Conservation (phyloP, 2,329 filamentous ascomycete species). For the Penicillium sp. region DNA sequence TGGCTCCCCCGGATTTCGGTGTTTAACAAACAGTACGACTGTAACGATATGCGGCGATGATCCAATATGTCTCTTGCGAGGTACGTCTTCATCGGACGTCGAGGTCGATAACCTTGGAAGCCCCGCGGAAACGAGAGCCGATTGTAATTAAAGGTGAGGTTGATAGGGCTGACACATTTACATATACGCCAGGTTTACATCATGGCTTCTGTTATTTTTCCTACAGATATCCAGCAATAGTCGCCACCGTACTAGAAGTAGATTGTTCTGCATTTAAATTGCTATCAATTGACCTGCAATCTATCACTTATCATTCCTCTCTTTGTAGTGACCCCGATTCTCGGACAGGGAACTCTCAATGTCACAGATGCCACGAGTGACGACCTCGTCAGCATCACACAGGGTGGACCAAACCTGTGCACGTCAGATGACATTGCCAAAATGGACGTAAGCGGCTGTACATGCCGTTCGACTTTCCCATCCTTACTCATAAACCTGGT, state of each 20-base stretch:
- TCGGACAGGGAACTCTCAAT: background rate
- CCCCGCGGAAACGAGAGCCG: slow-evolving; percentile 2
- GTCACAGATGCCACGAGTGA: background rate
- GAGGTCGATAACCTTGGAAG: background rate
- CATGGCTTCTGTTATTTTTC: background rate
- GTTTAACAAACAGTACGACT: background rate
- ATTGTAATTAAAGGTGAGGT: background rate
- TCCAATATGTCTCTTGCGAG: background rate
- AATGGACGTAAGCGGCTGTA: slow-evolving; percentile 3
- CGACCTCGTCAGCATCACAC: background rate
- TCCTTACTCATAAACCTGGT: background rate
- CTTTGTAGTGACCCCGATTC: background rate
- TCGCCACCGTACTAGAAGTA: no score
- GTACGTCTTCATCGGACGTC: background rate
- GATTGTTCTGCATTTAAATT: background rate
- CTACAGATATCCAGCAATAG: background rate
- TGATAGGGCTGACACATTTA: background rate
- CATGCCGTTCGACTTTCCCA: background rate
- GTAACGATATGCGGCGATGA: background rate
- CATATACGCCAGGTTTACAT: background rate
- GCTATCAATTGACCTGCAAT: background rate
- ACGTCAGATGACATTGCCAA: slow-evolving; percentile 1
- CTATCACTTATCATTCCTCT: background rate
- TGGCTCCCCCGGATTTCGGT: background rate
- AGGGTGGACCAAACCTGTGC: background rate